Percentiles rank a stretch among this genome's conserved stretches.
Conservation (phyloP, 192 early-diverging fungal genomes). For the Gryganskiella cystojenkinii region DNA sequence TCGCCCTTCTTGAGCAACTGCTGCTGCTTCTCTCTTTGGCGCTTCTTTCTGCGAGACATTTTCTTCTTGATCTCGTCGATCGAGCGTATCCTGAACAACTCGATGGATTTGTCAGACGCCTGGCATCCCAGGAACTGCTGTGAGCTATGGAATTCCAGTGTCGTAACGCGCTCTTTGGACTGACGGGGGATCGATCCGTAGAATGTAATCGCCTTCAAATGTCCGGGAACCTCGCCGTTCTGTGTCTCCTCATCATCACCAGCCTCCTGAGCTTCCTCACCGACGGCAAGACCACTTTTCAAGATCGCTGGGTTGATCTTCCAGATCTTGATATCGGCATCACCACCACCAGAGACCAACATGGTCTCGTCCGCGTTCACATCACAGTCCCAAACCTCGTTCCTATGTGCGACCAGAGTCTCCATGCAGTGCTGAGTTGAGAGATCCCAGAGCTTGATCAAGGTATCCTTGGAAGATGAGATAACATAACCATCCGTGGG, state of each 20-base stretch:
- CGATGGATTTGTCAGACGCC: constrained; percentile 82
- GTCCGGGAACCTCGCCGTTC: constrained; percentile 22
- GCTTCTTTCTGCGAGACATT: constrained; percentile 80
- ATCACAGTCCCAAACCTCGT: constrained; percentile 93
- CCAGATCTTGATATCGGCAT: constrained; percentile 91
- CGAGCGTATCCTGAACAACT: constrained; percentile 84
- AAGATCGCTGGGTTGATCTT: constrained; percentile 74
- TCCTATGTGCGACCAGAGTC: constrained; percentile 92
- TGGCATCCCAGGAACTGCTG: constrained; percentile 83
- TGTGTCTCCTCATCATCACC: constrained; percentile 51
- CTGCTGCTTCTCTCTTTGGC: constrained; percentile 77
- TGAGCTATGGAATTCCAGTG: constrained; percentile 82
- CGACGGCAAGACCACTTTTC: constrained; percentile 64
- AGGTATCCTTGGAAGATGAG: constrained; percentile 94
- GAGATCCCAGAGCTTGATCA: constrained; percentile 97
- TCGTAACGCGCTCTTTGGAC: constrained; percentile 83
- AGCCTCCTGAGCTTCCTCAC: constrained; percentile 51
- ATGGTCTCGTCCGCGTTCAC: constrained; percentile 69
- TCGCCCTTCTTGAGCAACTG: constrained; percentile 61
- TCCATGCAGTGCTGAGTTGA: constrained; percentile 94
- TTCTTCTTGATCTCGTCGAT: constrained; percentile 88
- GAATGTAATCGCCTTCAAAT: constrained; percentile 76
- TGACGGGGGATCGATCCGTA: constrained; percentile 85
- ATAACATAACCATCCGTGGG: constrained; percentile 77
- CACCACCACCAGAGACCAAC: constrained; percentile 88